Evolutionary conservation across 2,329 filamentous ascomycete species (phyloP).

Genomic region (Aspergillus sp.): DNA sequence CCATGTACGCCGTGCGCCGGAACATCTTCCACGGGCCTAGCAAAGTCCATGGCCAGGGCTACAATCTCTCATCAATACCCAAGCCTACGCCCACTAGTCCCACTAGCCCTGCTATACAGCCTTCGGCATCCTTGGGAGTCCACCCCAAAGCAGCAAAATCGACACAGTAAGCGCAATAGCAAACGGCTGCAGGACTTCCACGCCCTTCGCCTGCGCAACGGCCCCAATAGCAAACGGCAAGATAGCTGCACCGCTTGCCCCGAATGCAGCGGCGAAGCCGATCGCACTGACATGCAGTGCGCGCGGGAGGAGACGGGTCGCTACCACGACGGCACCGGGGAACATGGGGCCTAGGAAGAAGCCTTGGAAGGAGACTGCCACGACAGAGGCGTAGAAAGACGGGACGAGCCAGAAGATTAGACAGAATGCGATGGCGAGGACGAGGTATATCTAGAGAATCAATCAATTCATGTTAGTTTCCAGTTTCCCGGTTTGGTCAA

Average conservation of each 20-base stretch:
- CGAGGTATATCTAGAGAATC: constrained; percentile 61
- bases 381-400: constrained; percentile 69
- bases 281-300: constrained; percentile 77
- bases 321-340: constrained; percentile 70
- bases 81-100: no score
- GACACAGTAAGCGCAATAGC: constrained; percentile 44
- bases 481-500: neutral
- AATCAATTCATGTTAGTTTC: constrained; percentile 10
- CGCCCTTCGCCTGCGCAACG: constrained; percentile 56
- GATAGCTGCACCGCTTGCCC: constrained; percentile 64
- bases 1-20: constrained; percentile 10
- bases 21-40: constrained; percentile 15
- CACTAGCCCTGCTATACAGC: no score
- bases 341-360: constrained; percentile 81
- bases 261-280: constrained; percentile 77
- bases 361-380: constrained; percentile 70
- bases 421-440: constrained; percentile 62
- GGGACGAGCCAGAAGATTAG: constrained; percentile 81
- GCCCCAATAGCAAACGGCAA: constrained; percentile 49
- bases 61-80: neutral
- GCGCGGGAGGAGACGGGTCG: constrained; percentile 71
- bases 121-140: constrained; percentile 7
- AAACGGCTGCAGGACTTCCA: constrained; percentile 61
- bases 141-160: constrained; percentile 53
- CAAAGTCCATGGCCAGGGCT: neutral